phyloP scores from a whole-genome alignment of 2,329 filamentous ascomycete species.

The Mycosphaerelloides madeirae region DNA sequence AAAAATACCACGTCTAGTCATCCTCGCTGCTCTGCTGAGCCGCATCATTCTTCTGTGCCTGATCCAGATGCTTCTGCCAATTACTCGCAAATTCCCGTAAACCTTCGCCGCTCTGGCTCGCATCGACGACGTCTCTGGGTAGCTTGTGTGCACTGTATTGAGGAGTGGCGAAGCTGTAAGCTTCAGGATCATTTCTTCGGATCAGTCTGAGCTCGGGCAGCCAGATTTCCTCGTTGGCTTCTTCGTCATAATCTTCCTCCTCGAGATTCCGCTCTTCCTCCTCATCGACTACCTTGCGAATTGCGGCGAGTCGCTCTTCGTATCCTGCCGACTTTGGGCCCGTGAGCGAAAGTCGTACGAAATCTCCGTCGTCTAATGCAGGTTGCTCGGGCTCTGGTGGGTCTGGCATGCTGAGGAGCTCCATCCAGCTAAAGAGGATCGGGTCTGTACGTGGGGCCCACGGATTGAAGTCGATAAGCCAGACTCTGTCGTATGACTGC shows the following conservation, averaged over 20 bases:
- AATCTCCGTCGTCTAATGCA: slow-evolving; percentile 12
- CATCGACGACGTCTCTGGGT: slow-evolving; percentile 83
- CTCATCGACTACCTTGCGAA: slow-evolving; percentile 2
- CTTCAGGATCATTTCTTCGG: slow-evolving; percentile 78
- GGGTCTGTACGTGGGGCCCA: slow-evolving; percentile 89
- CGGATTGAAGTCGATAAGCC: slow-evolving; percentile 90
- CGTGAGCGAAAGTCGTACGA: slow-evolving; percentile 23
- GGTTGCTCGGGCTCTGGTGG: slow-evolving; percentile 33
- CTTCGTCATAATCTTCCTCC: slow-evolving; percentile 22
- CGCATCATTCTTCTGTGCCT: slow-evolving; percentile 36
- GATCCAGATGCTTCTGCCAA: slow-evolving; percentile 45
- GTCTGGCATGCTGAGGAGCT: slow-evolving; percentile 70
- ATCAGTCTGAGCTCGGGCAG: slow-evolving; percentile 78
- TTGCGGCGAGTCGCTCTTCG: neutral
- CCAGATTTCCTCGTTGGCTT: slow-evolving; percentile 53
- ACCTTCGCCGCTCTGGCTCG: slow-evolving; percentile 56
- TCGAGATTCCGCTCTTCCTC: slow-evolving; percentile 1
- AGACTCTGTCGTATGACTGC: slow-evolving; percentile 65
- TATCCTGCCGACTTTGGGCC: slow-evolving; percentile 3
- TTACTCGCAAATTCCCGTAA: slow-evolving; percentile 62
- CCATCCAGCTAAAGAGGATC: slow-evolving; percentile 82
- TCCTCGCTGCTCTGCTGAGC: slow-evolving; percentile 25
- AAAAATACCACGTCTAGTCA: slow-evolving; percentile 13
- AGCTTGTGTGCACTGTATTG: slow-evolving; percentile 95
- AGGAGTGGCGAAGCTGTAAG: slow-evolving; percentile 76